Base-by-base conservation (phyloP, 768 basidiomycete species). In the Hysterangium stoloniferum region DNA sequence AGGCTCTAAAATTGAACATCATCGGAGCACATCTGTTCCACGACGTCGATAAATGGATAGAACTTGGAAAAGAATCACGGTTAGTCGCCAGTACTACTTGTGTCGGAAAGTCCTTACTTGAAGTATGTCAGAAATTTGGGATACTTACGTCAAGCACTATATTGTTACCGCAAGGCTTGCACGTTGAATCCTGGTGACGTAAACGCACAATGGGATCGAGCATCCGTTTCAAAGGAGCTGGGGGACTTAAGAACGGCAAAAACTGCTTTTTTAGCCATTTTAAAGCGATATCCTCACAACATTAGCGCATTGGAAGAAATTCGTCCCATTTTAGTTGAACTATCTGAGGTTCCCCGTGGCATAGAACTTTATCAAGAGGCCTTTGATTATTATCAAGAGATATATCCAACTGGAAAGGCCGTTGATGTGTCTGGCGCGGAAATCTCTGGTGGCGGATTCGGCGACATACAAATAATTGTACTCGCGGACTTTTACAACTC, bases 11-110 rank as follows among this genome's bases (percentile, higher is more conserved):
- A 62, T 73, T 92, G 45, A 75, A 85, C 41, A 86, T 98, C 36
- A 87, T 96, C 76, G 91, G 82, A 1, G 89, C 92, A 3, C 94
- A 97, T 71, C 70, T 99, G 45, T 75, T 76, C 40, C 80, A 85
- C 43, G 87, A 88, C 58, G 76, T 82, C 1, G 86, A 89, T n/a
- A 82, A 84, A 51, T 98, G 95, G 95, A 84, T 83, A 50, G 71
- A 82, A 2, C 68, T 96, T 6, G 94, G 85, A 0, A 68, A 70
- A 40, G 76, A 87, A 59, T 90, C 85, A 4, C 79, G 75, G 90
- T 91, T 28, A 24, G 27, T 48, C 46, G 71, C 65, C 15, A 12
- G 54, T n/a, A n/a, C n/a, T n/a, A n/a, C n/a, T 56, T 33, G 34
- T 33, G 2, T 37, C 38, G 33, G 53, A 6, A 4, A n/a, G 24